Conservation (phyloP, 805 yeast genomes). For the Zygotorulaspora florentina region DNA sequence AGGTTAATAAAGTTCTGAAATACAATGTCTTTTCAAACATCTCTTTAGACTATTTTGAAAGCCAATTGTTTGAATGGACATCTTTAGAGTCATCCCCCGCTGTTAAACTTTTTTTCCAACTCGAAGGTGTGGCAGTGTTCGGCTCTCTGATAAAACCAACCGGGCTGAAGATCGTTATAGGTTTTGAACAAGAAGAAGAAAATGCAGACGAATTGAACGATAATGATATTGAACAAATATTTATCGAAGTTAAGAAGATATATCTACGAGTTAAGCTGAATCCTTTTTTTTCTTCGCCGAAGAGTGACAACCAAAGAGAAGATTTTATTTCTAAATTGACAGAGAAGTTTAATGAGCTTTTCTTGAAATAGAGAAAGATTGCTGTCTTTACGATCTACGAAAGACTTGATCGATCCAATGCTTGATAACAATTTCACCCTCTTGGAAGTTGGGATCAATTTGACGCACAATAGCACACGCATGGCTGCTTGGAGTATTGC, state of each 20-base stretch:
- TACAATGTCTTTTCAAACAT: conserved; percentile 33
- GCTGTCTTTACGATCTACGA: conserved; percentile 8
- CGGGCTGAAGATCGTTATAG: conserved; percentile 30
- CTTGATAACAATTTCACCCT: conserved; percentile 62
- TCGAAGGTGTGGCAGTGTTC: conserved; percentile 31
- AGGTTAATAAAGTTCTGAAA: conserved; percentile 24
- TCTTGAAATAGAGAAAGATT: background rate
- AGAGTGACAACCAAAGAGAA: conserved; percentile 8
- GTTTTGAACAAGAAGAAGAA: conserved; percentile 16
- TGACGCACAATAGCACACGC: conserved; percentile 77
- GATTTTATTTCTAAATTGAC: conserved; percentile 16
- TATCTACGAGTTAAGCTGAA: conserved; percentile 27
- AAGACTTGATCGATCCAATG: conserved; percentile 57
- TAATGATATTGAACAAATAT: conserved; percentile 14
- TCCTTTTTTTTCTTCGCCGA: conserved; percentile 21
- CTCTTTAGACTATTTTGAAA: conserved; percentile 33
- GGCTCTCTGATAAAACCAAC: conserved; percentile 30
- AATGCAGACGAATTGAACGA: conserved; percentile 11
- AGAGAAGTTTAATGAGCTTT: conserved; percentile 17
- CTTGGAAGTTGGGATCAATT: conserved; percentile 50
- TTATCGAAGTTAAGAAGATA: conserved; percentile 23
- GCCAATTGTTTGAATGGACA: conserved; percentile 25
- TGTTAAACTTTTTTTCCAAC: conserved; percentile 24
- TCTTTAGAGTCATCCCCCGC: conserved; percentile 15
- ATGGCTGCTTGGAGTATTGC: conserved; percentile 64